phyloP scores from a whole-genome alignment of 306 rosid genomes.

The Bauhinia variegata region DNA sequence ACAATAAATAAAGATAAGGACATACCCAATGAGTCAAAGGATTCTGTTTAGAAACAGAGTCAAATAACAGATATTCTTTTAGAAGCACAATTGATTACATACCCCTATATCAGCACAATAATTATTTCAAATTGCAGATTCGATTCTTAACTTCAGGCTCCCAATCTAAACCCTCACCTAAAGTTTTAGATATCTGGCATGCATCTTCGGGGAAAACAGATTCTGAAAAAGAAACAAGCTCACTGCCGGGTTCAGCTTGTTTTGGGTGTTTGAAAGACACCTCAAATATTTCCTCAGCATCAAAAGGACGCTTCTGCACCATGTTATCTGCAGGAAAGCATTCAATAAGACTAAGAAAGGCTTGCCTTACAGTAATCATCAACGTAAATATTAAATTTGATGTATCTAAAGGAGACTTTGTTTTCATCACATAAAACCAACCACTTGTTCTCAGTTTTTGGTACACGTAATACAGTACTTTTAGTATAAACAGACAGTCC shows the following conservation, averaged over 20 bases:
- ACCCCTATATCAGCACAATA: neutral
- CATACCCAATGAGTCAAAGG: neutral
- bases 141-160: conserved; percentile 2
- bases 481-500: neutral
- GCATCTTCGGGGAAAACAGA: conserved; percentile 62
- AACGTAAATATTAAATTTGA: neutral
- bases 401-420: conserved; percentile 4
- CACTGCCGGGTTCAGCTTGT: conserved; percentile 55
- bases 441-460: too few species aligned
- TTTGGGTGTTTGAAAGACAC: conserved; percentile 72
- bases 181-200: conserved; percentile 39
- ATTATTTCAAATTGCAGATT: neutral
- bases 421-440: too few species aligned
- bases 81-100: conserved; percentile 19
- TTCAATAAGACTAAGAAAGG: conserved; percentile 23
- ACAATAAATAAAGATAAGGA: neutral
- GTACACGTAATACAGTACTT: too few species aligned
- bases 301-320: conserved; percentile 88
- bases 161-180: conserved; percentile 62
- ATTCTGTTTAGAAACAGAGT: neutral
- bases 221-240: conserved; percentile 70
- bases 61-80: too few species aligned
- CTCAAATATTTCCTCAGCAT: conserved; percentile 66
- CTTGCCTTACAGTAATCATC: conserved; percentile 21
- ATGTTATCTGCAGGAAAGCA: conserved; percentile 54